These are phyloP conservation scores for Nakazawaea populi DNA, from an alignment of 805 yeast genomes.

Conservation along the genomic window DNA sequence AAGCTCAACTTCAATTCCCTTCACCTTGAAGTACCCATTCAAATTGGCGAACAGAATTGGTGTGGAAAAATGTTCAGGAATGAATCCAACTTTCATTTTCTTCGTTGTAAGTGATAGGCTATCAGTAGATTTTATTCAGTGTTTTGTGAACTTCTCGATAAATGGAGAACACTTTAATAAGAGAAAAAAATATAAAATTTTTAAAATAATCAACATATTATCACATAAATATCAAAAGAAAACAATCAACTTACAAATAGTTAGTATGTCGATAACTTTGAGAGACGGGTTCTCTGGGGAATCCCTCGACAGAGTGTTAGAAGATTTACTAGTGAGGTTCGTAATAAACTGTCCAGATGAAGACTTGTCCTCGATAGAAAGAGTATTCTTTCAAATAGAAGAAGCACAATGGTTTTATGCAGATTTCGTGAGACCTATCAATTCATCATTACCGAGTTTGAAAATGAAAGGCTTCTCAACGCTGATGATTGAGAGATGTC, in stretches of 20 bases:
- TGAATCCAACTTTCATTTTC: constrained; percentile 60
- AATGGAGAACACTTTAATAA: not conserved
- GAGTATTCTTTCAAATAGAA: constrained; percentile 90
- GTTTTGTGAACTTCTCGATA: too few relatives aligned
- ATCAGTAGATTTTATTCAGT: too few relatives aligned
- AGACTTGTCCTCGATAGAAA: constrained; percentile 73
- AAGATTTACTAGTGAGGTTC: constrained; percentile 85
- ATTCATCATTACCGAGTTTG: constrained; percentile 71
- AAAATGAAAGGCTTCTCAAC: constrained; percentile 74
- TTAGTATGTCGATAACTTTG: constrained; percentile 26
- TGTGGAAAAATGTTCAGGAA: constrained; percentile 90
- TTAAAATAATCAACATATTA: not conserved
- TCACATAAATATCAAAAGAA: too few relatives aligned
- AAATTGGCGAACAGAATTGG: constrained; percentile 70
- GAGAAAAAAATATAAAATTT: not conserved
- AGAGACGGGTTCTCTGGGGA: constrained; percentile 49
- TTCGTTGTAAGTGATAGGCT: not conserved
- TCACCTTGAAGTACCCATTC: constrained; percentile 47
- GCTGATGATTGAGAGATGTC: constrained; percentile 61
- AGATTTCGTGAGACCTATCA: constrained; percentile 70
- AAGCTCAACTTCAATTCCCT: constrained; percentile 51
- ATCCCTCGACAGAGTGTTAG: constrained; percentile 67
- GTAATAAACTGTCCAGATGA: constrained; percentile 89
- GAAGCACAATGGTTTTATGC: constrained; percentile 98
- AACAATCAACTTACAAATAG: too few relatives aligned